phyloP scores from a whole-genome alignment of 495 filamentous ascomycete genomes.

The Talaromyces borbonicus region DNA sequence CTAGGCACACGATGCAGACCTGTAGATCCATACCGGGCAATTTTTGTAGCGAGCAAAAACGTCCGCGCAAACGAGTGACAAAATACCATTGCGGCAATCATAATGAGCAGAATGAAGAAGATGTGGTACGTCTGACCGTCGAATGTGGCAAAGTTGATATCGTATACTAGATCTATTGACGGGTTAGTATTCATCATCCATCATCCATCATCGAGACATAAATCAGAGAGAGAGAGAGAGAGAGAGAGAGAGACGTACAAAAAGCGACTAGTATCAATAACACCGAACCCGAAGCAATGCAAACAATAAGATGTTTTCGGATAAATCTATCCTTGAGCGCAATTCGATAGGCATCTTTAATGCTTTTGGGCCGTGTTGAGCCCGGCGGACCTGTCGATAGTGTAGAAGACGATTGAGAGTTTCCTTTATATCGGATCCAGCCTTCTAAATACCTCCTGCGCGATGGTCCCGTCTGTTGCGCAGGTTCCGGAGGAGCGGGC shows the following conservation, averaged over 20 bases:
- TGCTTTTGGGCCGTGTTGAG: not conserved
- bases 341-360: not conserved
- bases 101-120: slow-evolving; percentile 63
- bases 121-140: slow-evolving; percentile 56
- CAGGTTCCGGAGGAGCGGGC: no score
- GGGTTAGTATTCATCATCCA: slow-evolving; percentile 3
- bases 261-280: slow-evolving; percentile 1
- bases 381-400: slow-evolving; percentile 14
- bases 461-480: not conserved
- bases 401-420: slow-evolving; percentile 21
- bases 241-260: not conserved
- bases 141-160: slow-evolving; percentile 44
- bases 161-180: slow-evolving; percentile 54
- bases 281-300: not conserved
- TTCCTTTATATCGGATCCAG: not conserved
- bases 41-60: slow-evolving; percentile 48
- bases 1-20: slow-evolving; percentile 15
- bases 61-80: slow-evolving; percentile 66
- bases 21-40: slow-evolving; percentile 18
- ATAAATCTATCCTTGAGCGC: slow-evolving; percentile 1
- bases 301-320: slow-evolving; percentile 3
- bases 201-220: not conserved
- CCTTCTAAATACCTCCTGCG: slow-evolving; percentile 1
- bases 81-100: slow-evolving; percentile 66
- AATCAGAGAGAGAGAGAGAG: not conserved